These are phyloP conservation scores for Coemansia sp. DNA, from an alignment of 192 early-diverging fungal species.

Conservation along the genomic window DNA sequence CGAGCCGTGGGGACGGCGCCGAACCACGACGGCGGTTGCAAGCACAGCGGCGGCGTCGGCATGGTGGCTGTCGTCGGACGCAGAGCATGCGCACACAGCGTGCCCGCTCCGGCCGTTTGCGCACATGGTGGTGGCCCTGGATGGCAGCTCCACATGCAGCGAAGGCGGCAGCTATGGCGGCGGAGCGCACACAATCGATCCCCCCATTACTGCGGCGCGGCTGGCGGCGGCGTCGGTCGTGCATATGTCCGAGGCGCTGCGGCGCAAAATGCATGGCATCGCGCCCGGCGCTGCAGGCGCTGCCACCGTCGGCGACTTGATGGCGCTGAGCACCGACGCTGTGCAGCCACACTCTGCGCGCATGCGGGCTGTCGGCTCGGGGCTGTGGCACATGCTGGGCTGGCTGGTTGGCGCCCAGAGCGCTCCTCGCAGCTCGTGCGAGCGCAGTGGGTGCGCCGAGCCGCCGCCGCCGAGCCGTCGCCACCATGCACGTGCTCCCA, in stretches of 20 bases:
- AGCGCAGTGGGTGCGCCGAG: background rate
- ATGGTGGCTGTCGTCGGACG: slow-evolving; percentile 51
- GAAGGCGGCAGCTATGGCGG: background rate
- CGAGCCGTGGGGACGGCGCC: background rate
- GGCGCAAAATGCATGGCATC: slow-evolving; percentile 43
- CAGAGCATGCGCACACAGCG: slow-evolving; percentile 49
- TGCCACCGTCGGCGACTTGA: slow-evolving; percentile 32
- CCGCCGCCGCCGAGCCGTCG: slow-evolving; percentile 4
- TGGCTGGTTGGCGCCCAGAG: slow-evolving; percentile 42
- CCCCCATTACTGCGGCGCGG: slow-evolving; percentile 15
- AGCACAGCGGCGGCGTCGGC: slow-evolving; percentile 4
- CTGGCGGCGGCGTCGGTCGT: slow-evolving; percentile 31
- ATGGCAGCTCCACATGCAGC: background rate
- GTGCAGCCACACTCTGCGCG: slow-evolving; percentile 11
- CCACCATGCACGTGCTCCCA: slow-evolving; percentile 16
- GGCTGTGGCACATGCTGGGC: slow-evolving; percentile 52
- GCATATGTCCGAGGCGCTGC: slow-evolving; percentile 43
- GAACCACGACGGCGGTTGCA: background rate
- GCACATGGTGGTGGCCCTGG: slow-evolving; percentile 48
- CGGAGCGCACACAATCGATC: slow-evolving; percentile 13
- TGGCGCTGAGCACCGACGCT: slow-evolving; percentile 17
- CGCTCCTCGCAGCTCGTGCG: slow-evolving; percentile 1
- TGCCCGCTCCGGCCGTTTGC: slow-evolving; percentile 53
- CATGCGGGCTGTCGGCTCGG: slow-evolving; percentile 23
- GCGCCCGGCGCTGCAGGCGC: slow-evolving; percentile 14